Conservation (phyloP, 345 rosid genomes). For the Lepidium sativum region DNA sequence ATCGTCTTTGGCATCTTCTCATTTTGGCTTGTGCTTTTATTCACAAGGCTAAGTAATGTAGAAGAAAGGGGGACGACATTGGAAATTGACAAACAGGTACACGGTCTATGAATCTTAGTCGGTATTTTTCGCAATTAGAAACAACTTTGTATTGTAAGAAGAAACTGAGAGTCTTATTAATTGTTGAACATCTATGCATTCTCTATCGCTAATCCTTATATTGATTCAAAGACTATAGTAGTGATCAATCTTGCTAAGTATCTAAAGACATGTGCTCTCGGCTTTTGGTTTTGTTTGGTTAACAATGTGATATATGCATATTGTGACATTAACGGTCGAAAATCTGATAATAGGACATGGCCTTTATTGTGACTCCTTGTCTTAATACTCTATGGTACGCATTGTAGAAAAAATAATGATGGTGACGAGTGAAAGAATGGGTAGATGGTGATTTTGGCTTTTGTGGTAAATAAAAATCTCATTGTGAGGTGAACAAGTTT, state of each 20-base stretch:
- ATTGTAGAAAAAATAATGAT: slow-evolving; percentile 2
- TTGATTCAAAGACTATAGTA: neutral
- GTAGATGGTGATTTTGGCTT: neutral
- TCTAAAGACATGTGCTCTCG: neutral
- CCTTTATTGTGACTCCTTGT: slow-evolving; percentile 7
- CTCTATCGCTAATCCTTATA: neutral
- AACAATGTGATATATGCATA: neutral
- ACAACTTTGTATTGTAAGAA: neutral
- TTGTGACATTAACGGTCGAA: slow-evolving; percentile 13
- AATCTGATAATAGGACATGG: neutral
- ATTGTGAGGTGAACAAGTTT: neutral
- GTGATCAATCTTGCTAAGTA: neutral
- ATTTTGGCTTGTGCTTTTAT: slow-evolving; percentile 18
- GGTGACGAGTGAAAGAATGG: neutral
- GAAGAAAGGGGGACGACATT: slow-evolving; percentile 15
- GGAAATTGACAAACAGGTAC: slow-evolving; percentile 15
- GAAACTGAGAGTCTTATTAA: neutral
- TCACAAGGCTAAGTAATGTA: slow-evolving; percentile 4
- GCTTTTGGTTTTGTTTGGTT: neutral
- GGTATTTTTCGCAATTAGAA: neutral
- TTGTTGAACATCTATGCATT: neutral
- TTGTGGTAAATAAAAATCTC: neutral
- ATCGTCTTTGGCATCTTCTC: slow-evolving; percentile 28
- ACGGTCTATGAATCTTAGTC: neutral
- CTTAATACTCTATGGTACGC: neutral